Conservation (phyloP, 2,329 filamentous ascomycete species). For the Claviceps digitariae region DNA sequence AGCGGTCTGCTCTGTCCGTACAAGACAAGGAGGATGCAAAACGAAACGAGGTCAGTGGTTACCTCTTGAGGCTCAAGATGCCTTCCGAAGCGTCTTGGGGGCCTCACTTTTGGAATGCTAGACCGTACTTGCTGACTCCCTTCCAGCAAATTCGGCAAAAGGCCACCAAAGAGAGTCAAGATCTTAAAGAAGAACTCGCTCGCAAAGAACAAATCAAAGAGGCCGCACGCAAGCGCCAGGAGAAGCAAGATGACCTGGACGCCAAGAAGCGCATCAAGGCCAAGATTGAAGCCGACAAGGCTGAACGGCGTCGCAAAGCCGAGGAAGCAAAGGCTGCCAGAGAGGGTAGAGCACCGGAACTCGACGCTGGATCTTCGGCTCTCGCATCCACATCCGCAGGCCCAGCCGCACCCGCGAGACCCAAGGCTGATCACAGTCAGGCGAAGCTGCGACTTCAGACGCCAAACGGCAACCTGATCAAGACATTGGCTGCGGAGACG, state of each 20-base stretch:
- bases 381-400: constrained; percentile 16
- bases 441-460: constrained; percentile 74
- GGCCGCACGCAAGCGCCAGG: constrained; percentile 69
- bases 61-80: not conserved
- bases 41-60: constrained; percentile 59
- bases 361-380: constrained; percentile 22
- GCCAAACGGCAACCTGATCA: constrained; percentile 58
- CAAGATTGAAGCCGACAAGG: constrained; percentile 90
- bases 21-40: constrained; percentile 72
- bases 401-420: constrained; percentile 40
- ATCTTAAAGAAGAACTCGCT: constrained; percentile 76
- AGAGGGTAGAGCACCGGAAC: constrained; percentile 51
- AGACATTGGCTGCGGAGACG: constrained; percentile 77
- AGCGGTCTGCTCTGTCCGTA: constrained; percentile 52
- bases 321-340: constrained; percentile 75
- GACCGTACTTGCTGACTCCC: not conserved
- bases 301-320: constrained; percentile 71
- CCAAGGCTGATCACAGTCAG: constrained; percentile 62
- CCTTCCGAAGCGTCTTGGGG: too few species aligned
- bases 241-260: constrained; percentile 74
- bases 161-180: constrained; percentile 76
- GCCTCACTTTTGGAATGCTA: not conserved
- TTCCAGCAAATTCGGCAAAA: constrained; percentile 62
- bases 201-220: constrained; percentile 89
- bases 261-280: constrained; percentile 83